phyloP scores from a whole-genome alignment of 768 basidiomycete genomes.

The Fistulinella prunicolor region DNA sequence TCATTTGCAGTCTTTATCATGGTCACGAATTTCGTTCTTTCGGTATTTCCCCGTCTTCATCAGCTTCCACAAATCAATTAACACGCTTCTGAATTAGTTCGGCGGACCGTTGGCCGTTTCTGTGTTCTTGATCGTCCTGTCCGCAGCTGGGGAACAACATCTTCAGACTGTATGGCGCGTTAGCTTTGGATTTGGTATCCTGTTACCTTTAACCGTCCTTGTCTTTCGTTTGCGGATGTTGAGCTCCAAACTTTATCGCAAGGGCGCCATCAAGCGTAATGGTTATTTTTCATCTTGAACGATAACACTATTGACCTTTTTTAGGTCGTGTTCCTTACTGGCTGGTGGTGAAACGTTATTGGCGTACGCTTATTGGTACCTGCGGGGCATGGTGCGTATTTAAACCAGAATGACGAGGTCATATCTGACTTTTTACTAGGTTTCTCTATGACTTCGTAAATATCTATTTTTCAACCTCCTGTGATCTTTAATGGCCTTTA shows the following conservation, averaged over 20 bases:
- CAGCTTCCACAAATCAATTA: neutral
- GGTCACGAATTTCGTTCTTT: conserved; percentile 71
- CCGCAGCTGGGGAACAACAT: conserved; percentile 60
- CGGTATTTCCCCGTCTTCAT: conserved; percentile 36
- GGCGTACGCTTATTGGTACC: conserved; percentile 67
- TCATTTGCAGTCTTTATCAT: conserved; percentile 57
- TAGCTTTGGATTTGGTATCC: conserved; percentile 60
- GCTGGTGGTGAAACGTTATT: conserved; percentile 60
- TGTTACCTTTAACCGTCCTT: conserved; percentile 65
- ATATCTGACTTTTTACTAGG: conserved; percentile 34
- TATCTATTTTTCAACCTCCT: neutral
- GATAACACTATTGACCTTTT: conserved; percentile 3
- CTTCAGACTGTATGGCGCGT: conserved; percentile 66
- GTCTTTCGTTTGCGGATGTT: conserved; percentile 73
- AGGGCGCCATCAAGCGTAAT: conserved; percentile 63
- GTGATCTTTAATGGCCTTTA: neutral
- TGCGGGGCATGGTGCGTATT: conserved; percentile 60
- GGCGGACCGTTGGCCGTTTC: conserved; percentile 65
- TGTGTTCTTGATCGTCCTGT: conserved; percentile 66
- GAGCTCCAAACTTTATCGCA: conserved; percentile 59
- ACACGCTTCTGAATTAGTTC: conserved; percentile 38
- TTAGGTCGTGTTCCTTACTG: conserved; percentile 57
- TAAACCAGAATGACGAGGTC: neutral
- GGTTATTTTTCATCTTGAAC: neutral
- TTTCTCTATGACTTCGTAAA: conserved; percentile 68